Percentiles rank a stretch among this genome's conserved stretches.
Evolutionary conservation across 495 filamentous ascomycete species (phyloP).

Genomic region (Neurospora hispaniola): DNA sequence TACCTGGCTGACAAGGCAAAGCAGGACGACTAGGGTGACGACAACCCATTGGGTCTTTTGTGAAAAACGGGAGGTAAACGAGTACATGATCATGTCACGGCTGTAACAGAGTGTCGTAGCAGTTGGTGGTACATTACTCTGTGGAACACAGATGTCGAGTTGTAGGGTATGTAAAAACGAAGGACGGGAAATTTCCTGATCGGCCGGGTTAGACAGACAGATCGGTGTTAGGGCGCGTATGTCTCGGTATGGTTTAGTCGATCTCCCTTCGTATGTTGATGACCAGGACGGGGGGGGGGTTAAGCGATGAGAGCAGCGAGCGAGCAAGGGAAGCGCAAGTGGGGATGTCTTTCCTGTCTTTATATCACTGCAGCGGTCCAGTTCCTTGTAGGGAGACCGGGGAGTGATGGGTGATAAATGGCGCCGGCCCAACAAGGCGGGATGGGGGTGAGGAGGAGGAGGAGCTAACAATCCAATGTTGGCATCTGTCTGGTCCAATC

Average conservation of each 20-base stretch:
- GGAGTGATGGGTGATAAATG: not conserved
- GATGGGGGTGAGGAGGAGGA: not conserved
- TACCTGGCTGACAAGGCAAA: slow-evolving; percentile 20
- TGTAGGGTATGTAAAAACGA: slow-evolving; percentile 9
- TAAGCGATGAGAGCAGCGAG: not conserved
- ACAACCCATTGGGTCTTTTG: not conserved
- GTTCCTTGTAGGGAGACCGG: not conserved
- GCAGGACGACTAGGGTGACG: slow-evolving; percentile 13
- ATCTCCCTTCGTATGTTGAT: not conserved
- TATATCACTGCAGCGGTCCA: not conserved
- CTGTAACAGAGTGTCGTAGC: slow-evolving; percentile 6
- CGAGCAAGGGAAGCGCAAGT: not conserved
- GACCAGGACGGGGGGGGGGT: not conserved
- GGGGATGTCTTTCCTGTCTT: not conserved
- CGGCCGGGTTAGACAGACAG: slow-evolving; percentile 17
- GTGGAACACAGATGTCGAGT: slow-evolving; percentile 1
- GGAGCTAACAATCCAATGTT: not conserved
- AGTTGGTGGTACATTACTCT: slow-evolving; percentile 20
- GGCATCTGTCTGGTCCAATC: not conserved
- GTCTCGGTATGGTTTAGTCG: not conserved
- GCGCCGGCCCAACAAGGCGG: not conserved
- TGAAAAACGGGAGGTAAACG: not conserved
- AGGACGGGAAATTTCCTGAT: slow-evolving; percentile 14
- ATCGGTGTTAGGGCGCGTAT: slow-evolving; percentile 4
- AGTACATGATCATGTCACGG: slow-evolving; percentile 12